These are phyloP conservation scores for Cymbopogon citratus DNA, from an alignment of 176 grass and related monocot genomes.

Conservation along the genomic window DNA sequence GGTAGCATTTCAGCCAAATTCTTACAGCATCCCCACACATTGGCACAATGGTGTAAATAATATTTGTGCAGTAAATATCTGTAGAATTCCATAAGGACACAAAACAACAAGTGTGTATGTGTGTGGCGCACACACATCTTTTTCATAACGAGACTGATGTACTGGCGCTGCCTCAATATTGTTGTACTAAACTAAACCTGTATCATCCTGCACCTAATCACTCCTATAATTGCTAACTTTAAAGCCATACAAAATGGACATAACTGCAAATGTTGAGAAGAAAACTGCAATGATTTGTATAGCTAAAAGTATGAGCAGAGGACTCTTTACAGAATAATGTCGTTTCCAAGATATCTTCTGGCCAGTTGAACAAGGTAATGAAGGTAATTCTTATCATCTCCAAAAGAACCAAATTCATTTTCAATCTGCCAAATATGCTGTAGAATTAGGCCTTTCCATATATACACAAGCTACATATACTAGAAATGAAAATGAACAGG, in stretches of 20 bases:
- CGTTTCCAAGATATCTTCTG: constrained; percentile 69
- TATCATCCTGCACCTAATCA: not conserved
- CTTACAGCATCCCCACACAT: not conserved
- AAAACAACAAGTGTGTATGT: not conserved
- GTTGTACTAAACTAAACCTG: constrained; percentile 1
- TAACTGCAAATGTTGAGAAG: not conserved
- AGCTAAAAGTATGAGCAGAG: constrained; percentile 25
- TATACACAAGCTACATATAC: constrained; percentile 10
- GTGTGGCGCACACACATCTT: too few relatives aligned
- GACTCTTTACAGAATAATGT: constrained; percentile 57
- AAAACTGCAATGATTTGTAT: constrained; percentile 9
- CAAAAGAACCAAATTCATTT: constrained; percentile 98
- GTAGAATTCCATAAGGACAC: not conserved
- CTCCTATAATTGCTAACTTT: not conserved
- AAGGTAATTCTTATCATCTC: constrained; percentile 86
- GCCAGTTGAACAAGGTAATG: constrained; percentile 66
- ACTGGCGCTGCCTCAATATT: too few relatives aligned
- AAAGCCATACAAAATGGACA: constrained; percentile 1
- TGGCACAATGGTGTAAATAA: not conserved
- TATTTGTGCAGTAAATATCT: constrained; percentile 9
- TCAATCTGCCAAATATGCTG: constrained; percentile 58
- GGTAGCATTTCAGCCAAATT: constrained; percentile 1
- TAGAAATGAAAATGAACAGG: constrained; percentile 2
- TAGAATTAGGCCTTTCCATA: constrained; percentile 29
- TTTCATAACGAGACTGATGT: too few relatives aligned